These are phyloP conservation scores for Incumbomyces delicatus DNA, from an alignment of 2,329 filamentous ascomycete species.

Conservation along the genomic window DNA sequence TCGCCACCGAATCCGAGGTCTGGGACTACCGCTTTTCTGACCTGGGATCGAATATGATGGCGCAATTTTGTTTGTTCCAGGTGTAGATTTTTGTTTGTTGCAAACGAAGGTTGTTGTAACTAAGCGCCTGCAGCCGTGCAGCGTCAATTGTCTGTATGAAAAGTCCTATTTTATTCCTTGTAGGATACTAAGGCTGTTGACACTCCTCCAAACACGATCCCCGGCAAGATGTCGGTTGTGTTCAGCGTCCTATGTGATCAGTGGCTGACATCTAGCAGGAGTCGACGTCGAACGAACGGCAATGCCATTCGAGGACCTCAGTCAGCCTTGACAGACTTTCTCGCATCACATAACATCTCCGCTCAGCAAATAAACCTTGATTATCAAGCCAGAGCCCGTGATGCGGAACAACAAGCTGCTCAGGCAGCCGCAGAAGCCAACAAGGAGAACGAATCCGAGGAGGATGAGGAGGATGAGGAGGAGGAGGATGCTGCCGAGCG, in stretches of 20 bases:
- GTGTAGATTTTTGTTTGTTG: no score
- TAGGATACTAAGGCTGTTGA: no score
- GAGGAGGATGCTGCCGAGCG: conserved; percentile 33
- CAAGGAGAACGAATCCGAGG: conserved; percentile 25
- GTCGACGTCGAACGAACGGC: conserved; percentile 3
- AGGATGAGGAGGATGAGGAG: conserved; percentile 25
- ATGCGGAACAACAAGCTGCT: conserved; percentile 33
- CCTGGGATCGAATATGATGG: no score
- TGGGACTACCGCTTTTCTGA: no score
- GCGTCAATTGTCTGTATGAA: no score
- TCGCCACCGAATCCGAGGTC: no score
- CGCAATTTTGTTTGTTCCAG: no score
- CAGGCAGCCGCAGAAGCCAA: conserved; percentile 24
- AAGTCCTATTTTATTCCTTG: no score
- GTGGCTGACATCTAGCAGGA: background rate
- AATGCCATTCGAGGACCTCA: conserved; percentile 51
- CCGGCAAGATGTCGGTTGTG: background rate
- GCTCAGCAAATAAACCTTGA: conserved; percentile 53
- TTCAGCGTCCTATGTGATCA: background rate
- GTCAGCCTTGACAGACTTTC: conserved; percentile 58
- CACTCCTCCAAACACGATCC: no score
- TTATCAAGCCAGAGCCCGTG: conserved; percentile 44
- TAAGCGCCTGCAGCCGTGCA: no score
- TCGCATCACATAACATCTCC: conserved; percentile 59
- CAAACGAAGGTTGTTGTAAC: no score